These are phyloP conservation scores for Saturnispora serradocipensis DNA, from an alignment of 805 yeast genomes.

Conservation along the genomic window DNA sequence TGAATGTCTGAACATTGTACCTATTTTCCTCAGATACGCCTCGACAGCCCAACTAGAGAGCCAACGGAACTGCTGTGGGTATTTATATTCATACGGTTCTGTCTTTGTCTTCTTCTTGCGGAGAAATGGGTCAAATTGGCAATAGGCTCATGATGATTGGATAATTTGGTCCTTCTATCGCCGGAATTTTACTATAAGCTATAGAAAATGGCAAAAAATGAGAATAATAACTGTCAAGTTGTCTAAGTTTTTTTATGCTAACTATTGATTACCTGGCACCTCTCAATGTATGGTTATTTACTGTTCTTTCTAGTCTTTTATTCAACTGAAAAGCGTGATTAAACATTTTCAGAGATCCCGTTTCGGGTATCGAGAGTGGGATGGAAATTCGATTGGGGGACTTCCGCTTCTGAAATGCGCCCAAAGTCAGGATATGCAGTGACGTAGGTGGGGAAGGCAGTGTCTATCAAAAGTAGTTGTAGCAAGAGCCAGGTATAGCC, in stretches of 20 bases:
- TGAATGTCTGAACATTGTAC: background rate
- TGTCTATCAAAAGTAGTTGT: too few species aligned
- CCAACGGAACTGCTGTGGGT: background rate
- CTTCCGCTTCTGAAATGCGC: background rate
- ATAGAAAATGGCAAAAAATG: background rate
- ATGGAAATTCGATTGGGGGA: background rate
- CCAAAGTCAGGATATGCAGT: background rate
- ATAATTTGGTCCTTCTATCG: background rate
- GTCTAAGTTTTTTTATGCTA: background rate
- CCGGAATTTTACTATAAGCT: background rate
- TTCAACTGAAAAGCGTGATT: background rate
- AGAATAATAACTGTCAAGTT: too few species aligned
- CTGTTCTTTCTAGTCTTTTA: background rate
- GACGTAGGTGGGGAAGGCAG: background rate
- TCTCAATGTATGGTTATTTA: too few species aligned
- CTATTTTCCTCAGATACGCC: background rate
- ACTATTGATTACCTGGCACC: background rate
- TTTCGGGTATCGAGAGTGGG: background rate
- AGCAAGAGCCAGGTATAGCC: too few species aligned
- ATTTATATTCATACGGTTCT: background rate
- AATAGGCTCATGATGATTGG: background rate
- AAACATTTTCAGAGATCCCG: background rate
- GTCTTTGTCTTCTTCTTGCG: background rate
- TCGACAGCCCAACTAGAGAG: background rate
- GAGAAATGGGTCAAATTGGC: background rate